Evolutionary conservation across 2,329 filamentous ascomycete species (phyloP).

Genomic region (Purpureocillium lavendulum): DNA sequence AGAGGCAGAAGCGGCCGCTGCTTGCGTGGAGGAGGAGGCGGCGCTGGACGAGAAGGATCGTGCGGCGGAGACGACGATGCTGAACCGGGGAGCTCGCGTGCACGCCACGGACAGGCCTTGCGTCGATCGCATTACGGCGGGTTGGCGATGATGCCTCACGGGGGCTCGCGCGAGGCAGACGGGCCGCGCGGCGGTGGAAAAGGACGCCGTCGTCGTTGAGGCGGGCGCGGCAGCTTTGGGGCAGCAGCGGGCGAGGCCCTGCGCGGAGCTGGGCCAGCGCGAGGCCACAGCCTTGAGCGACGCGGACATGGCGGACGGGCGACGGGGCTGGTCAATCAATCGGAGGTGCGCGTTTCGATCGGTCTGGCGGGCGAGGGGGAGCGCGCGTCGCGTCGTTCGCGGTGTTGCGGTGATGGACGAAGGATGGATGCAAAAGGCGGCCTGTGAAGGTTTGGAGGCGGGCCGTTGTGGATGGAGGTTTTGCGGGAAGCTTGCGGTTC

Average conservation of each 20-base stretch:
- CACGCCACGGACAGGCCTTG: too few relatives aligned
- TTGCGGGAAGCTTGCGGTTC: too few relatives aligned
- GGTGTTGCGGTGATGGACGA: too few relatives aligned
- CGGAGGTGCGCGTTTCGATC: too few relatives aligned
- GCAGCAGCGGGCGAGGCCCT: constrained; percentile 15
- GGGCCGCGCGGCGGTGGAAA: constrained; percentile 14
- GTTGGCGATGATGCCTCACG: background rate
- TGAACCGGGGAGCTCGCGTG: too few relatives aligned
- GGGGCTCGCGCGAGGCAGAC: constrained; percentile 13
- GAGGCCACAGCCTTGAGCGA: constrained; percentile 22
- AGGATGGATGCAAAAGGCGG: too few relatives aligned
- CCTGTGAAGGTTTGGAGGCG: too few relatives aligned
- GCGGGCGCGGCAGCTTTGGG: constrained; percentile 12
- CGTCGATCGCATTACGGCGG: too few relatives aligned
- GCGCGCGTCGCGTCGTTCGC: too few relatives aligned
- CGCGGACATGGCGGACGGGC: constrained; percentile 16
- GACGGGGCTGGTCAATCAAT: too few relatives aligned
- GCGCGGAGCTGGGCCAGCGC: constrained; percentile 17
- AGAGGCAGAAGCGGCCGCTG: background rate
- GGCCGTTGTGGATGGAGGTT: too few relatives aligned
- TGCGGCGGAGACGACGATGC: constrained; percentile 3
- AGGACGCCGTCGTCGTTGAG: constrained; percentile 6
- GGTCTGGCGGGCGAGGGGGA: too few relatives aligned
- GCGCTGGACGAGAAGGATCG: constrained; percentile 9
- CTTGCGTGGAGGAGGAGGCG: constrained; percentile 1